A percentile compares a stretch with the other conserved stretches of the same genome.
Conservation (phyloP, 768 basidiomycete species). For the Russula griseocarnosa region DNA sequence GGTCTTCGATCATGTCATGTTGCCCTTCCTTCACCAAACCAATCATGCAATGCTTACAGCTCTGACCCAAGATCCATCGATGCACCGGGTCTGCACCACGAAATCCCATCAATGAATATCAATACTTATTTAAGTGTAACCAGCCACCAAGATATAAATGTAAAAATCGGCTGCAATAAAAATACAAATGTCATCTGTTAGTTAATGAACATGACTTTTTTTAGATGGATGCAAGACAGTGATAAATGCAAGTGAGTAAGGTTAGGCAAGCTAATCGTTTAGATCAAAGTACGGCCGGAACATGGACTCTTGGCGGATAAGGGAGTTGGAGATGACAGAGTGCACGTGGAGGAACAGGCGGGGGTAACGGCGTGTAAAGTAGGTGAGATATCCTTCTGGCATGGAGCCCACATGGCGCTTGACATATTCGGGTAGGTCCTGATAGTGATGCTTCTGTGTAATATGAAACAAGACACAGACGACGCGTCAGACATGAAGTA, state of each 20-base stretch:
- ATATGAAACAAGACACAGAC: background rate
- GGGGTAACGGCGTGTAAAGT: slow-evolving; percentile 94
- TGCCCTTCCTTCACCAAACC: background rate
- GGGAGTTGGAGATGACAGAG: slow-evolving; percentile 65
- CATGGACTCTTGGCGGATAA: slow-evolving; percentile 80
- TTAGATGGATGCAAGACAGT: background rate
- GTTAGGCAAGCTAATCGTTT: slow-evolving; percentile 36
- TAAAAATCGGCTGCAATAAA: slow-evolving; percentile 23
- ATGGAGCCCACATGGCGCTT: slow-evolving; percentile 85
- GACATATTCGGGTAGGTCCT: slow-evolving; percentile 90
- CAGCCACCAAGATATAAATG: background rate
- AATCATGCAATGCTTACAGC: background rate
- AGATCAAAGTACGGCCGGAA: slow-evolving; percentile 88
- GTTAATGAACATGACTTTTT: slow-evolving; percentile 1
- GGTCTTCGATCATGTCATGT: slow-evolving; percentile 1
- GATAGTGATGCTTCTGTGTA: slow-evolving; percentile 90
- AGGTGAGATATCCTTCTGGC: slow-evolving; percentile 87
- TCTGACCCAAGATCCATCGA: background rate
- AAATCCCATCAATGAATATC: slow-evolving; percentile 11
- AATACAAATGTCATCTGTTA: slow-evolving; percentile 29
- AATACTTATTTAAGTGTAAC: background rate
- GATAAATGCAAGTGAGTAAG: background rate
- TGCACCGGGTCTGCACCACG: background rate
- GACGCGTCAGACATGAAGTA: slow-evolving; percentile 11
- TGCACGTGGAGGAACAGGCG: slow-evolving; percentile 89